Evolutionary conservation across 441 rosid genomes (phyloP).

Genomic region (Adansonia grandidieri): DNA sequence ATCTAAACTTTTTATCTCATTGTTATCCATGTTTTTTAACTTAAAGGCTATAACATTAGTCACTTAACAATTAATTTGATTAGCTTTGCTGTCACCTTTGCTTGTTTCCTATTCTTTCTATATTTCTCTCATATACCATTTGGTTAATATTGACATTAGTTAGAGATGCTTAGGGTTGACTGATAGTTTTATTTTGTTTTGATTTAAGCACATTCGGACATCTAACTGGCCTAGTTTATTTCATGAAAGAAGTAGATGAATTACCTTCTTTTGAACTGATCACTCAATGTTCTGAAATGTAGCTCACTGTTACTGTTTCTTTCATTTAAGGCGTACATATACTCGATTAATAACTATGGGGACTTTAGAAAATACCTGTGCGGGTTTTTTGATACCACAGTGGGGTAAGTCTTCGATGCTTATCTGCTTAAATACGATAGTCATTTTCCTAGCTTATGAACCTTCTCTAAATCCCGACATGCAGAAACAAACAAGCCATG

Average conservation of each 20-base stretch:
- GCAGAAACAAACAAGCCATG: constrained; percentile 30
- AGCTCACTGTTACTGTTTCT: neutral
- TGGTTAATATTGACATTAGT: neutral
- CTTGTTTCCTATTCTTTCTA: neutral
- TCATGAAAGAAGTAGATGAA: neutral
- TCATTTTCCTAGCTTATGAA: neutral
- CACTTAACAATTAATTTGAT: neutral
- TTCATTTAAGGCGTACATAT: constrained; percentile 34
- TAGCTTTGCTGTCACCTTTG: neutral
- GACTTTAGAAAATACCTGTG: constrained; percentile 36
- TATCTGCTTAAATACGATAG: neutral
- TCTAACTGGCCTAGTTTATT: neutral
- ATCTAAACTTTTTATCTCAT: too few relatives aligned
- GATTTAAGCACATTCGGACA: neutral
- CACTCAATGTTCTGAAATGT: neutral
- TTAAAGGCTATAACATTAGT: neutral
- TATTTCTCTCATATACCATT: neutral
- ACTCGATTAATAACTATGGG: constrained; percentile 34
- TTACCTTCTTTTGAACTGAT: neutral
- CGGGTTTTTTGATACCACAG: constrained; percentile 38
- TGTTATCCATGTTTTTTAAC: neutral
- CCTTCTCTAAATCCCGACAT: neutral
- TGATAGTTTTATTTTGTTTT: neutral
- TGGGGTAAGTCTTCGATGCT: constrained; percentile 29
- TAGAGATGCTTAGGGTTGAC: neutral